Conservation (phyloP, 768 basidiomycete genomes). For the Lepiota brunneoincarnata region DNA sequence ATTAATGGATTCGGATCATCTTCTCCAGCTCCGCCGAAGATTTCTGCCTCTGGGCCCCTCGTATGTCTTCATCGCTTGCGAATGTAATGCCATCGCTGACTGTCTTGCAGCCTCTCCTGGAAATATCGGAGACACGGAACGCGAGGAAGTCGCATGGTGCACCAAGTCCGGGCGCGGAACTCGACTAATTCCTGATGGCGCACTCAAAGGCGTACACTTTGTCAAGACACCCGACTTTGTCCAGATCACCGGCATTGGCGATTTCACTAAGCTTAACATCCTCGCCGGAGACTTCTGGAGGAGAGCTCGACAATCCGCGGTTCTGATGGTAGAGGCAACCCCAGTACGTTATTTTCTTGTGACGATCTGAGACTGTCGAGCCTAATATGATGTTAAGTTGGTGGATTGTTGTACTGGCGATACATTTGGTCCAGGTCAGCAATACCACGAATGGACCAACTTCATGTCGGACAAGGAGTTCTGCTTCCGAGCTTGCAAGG, state of each 20-base stretch:
- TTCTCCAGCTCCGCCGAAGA: slow-evolving; percentile 52
- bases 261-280: slow-evolving; percentile 70
- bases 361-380: slow-evolving; percentile 9
- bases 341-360: slow-evolving; percentile 23
- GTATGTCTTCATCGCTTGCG: slow-evolving; percentile 21
- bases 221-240: slow-evolving; percentile 65
- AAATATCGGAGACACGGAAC: slow-evolving; percentile 67
- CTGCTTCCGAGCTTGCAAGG: slow-evolving; percentile 73
- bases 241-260: slow-evolving; percentile 60
- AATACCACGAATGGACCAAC: slow-evolving; percentile 84
- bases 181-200: slow-evolving; percentile 66
- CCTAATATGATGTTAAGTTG: slow-evolving; percentile 42
- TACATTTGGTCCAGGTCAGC: slow-evolving; percentile 42
- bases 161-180: slow-evolving; percentile 70
- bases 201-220: slow-evolving; percentile 67
- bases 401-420: slow-evolving; percentile 71
- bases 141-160: slow-evolving; percentile 72
- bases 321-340: slow-evolving; percentile 57
- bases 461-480: slow-evolving; percentile 70
- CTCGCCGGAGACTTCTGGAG: slow-evolving; percentile 49
- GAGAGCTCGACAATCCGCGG: slow-evolving; percentile 77
- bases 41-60: slow-evolving; percentile 71
- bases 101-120: slow-evolving; percentile 32
- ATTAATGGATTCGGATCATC: background rate
- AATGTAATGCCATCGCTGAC: background rate